Conservation (phyloP, 257 asterid species). For the Knoxia roxburghii region DNA sequence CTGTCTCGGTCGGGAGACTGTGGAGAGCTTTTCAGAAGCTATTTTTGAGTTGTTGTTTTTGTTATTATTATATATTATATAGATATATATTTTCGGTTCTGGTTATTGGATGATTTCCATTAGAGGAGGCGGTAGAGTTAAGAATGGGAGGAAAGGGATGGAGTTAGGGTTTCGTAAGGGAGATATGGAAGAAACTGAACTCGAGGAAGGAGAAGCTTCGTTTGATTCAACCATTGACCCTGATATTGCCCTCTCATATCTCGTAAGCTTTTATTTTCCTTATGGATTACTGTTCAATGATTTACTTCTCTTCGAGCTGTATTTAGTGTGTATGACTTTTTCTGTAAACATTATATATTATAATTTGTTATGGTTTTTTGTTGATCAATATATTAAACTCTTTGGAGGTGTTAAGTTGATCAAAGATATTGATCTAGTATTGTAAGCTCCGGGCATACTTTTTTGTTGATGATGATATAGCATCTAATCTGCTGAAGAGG, state of each 20-base stretch:
- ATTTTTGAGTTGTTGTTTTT: conserved; percentile 7
- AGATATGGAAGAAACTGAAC: conserved; percentile 76
- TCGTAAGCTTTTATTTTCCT: conserved; percentile 44
- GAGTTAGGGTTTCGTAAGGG: conserved; percentile 45
- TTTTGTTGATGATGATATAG: not conserved
- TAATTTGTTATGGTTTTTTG: not conserved
- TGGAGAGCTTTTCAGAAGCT: conserved; percentile 22
- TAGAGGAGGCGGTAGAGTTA: conserved; percentile 62
- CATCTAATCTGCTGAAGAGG: not conserved
- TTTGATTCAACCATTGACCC: conserved; percentile 78
- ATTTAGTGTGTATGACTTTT: not conserved
- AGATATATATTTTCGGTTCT: not conserved
- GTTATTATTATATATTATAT: conserved; percentile 5
- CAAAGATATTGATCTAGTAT: not conserved
- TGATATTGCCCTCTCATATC: conserved; percentile 88
- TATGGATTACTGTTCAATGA: not conserved
- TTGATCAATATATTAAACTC: too few relatives aligned
- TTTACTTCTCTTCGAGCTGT: conserved; percentile 1
- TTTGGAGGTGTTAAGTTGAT: not conserved
- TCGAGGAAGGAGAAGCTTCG: conserved; percentile 97
- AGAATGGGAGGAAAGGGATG: conserved; percentile 72
- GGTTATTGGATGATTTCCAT: conserved; percentile 60
- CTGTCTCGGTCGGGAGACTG: conserved; percentile 26
- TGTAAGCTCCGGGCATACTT: not conserved
- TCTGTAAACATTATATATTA: not conserved